A percentile compares a stretch with the other conserved stretches of the same genome.
phyloP scores from a whole-genome alignment of 148 eudicot genomes.

The Chenopodium formosanum region DNA sequence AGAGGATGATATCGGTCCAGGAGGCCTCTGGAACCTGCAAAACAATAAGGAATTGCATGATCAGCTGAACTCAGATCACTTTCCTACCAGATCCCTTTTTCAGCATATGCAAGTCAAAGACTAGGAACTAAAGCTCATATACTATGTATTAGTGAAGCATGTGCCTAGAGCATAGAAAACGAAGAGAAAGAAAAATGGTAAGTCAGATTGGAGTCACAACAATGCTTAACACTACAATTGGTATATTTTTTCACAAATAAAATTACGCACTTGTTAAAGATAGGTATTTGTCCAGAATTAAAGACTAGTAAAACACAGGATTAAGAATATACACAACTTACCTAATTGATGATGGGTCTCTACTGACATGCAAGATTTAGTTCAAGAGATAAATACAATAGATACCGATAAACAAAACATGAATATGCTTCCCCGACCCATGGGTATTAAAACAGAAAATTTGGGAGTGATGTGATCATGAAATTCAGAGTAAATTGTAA shows the following conservation, averaged over 20 bases:
- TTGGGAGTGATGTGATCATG: too few relatives aligned
- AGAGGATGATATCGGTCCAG: slow-evolving; percentile 82
- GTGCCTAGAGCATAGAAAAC: background rate
- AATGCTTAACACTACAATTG: too few relatives aligned
- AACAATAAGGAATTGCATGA: background rate
- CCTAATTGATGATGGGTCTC: background rate
- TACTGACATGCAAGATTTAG: background rate
- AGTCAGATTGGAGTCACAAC: background rate
- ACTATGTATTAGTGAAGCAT: background rate
- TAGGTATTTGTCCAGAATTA: background rate
- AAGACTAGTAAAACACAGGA: background rate
- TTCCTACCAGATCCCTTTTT: background rate
- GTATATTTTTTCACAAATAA: too few relatives aligned
- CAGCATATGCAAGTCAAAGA: background rate
- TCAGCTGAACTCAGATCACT: background rate
- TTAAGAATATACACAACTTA: background rate
- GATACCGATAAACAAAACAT: background rate
- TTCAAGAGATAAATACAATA: background rate
- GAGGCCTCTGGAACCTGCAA: slow-evolving; percentile 90
- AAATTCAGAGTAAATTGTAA: background rate
- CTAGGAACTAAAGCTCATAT: background rate
- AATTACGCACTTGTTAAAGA: background rate
- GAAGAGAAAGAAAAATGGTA: background rate
- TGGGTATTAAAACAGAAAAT: background rate
- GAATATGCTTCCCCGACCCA: background rate